Evolutionary conservation across 2,329 filamentous ascomycete species (phyloP), one percentile per base, ranked within the genome.

Genomic region (Aaosphaeria arxii): DNA sequence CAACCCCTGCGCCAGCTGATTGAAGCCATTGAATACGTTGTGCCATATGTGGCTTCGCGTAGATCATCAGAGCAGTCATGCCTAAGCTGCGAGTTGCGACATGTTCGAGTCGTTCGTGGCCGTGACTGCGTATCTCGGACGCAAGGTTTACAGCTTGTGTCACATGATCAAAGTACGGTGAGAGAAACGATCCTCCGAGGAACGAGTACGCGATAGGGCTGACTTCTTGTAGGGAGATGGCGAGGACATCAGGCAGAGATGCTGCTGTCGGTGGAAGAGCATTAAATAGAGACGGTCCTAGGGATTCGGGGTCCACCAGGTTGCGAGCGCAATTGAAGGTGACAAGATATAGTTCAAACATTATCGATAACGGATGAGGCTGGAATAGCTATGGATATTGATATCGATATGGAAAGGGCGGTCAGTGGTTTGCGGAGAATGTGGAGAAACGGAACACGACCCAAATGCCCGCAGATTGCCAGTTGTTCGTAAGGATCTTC

Each of bases 241-340:
- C 81, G 51, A 89, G 72, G 36, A 89, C 68, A 54, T 87, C 84
- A 4, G 78, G 91, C 4, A 90, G 76, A 67, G 86, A 66, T 11
- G 67, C 54, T 9, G n/a, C 33, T 9, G 43, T 55, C 40, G 65
- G 53, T 31, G 68, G 67, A n/a, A 72, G 69, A 45, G 67, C 63
- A 43, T 68, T 66, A 48, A 71, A 69, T 56, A 96, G 75, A 62
- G 91, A 85, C 7, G 80, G 73, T 11, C 88, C 85, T 61, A 96
- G 90, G 44, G 83, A 77, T 35, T 84, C 75, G 24, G 84, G 76
- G 57, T 91, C 79, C 61, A 96, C 83, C 6, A 84, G 72, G 46
- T 78, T 78, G 57, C 89, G 88, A 31, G 81, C 92, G 63, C 89
- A 95, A 67, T 97, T 97, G 76, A 94, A 96, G 7, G 91, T 95